These are phyloP conservation scores for Mycogone perniciosa DNA, from an alignment of 2,329 filamentous ascomycete species.

Conservation along the genomic window DNA sequence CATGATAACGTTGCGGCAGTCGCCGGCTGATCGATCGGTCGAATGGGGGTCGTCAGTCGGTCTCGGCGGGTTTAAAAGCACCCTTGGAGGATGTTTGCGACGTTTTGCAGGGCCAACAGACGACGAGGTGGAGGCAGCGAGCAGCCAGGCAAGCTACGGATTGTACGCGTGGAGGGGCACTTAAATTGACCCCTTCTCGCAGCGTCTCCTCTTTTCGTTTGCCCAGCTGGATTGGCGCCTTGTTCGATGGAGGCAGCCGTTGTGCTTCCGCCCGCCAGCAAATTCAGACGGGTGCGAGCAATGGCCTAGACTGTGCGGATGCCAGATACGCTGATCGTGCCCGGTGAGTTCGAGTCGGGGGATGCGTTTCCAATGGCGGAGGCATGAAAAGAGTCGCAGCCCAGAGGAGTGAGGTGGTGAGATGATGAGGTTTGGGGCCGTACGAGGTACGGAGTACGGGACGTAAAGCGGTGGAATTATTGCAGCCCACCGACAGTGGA, in stretches of 20 bases:
- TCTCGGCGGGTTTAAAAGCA: neutral
- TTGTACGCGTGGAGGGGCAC: constrained; percentile 11
- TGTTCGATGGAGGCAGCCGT: constrained; percentile 11
- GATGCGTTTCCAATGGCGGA: constrained; percentile 3
- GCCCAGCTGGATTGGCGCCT: constrained; percentile 10
- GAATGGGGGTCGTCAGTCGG: neutral
- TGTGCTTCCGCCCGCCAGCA: neutral
- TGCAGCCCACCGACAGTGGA: no score
- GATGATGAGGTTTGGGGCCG: constrained; percentile 3
- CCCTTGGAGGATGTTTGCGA: neutral
- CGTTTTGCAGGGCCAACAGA: neutral
- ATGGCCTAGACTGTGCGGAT: constrained; percentile 2
- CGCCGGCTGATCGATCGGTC: neutral
- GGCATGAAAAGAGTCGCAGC: constrained; percentile 3
- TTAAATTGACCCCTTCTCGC: constrained; percentile 6
- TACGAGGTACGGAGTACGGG: no score
- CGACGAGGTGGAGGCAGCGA: neutral
- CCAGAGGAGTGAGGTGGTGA: neutral
- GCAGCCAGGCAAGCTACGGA: neutral
- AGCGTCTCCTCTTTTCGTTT: constrained; percentile 7
- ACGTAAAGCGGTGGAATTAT: no score
- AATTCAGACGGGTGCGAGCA: constrained; percentile 4
- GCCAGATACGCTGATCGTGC: neutral
- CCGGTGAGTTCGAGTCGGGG: neutral
- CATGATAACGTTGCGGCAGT: constrained; percentile 33